These are phyloP conservation scores for Candida labiduridarum DNA, from an alignment of 1,139 yeast genomes.

Conservation along the genomic window DNA sequence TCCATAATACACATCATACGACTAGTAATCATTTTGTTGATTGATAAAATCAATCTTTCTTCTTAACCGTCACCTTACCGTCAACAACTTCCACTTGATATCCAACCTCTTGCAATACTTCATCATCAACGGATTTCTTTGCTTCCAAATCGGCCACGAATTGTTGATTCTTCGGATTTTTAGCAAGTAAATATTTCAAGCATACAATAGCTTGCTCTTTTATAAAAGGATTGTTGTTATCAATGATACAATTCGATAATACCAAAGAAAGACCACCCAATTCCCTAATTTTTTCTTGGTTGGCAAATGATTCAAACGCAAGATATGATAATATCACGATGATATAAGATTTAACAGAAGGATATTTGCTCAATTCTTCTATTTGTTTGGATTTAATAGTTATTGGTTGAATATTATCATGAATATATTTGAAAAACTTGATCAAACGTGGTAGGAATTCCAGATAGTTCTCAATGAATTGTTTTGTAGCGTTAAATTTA, in stretches of 20 bases:
- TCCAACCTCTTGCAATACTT: slow-evolving; percentile 41
- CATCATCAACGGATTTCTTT: slow-evolving; percentile 32
- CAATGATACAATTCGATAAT: slow-evolving; percentile 81
- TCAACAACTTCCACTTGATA: slow-evolving; percentile 40
- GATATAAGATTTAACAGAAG: slow-evolving; percentile 60
- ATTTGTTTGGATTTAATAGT: slow-evolving; percentile 34
- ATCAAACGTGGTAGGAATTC: slow-evolving; percentile 49
- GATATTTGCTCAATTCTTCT: slow-evolving; percentile 46
- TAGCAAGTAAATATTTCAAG: slow-evolving; percentile 63
- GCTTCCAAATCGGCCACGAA: slow-evolving; percentile 62
- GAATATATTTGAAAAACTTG: slow-evolving; percentile 48
- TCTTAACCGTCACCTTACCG: slow-evolving; percentile 35
- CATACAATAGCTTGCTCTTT: slow-evolving; percentile 85
- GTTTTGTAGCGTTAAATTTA: slow-evolving; percentile 54
- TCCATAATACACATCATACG: background rate
- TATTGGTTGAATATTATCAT: slow-evolving; percentile 43
- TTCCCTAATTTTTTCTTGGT: slow-evolving; percentile 70
- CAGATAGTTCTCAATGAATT: slow-evolving; percentile 45
- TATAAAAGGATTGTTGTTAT: slow-evolving; percentile 84
- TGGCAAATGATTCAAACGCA: slow-evolving; percentile 48
- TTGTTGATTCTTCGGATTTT: slow-evolving; percentile 69
- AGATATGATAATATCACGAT: slow-evolving; percentile 64
- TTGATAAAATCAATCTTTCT: slow-evolving; percentile 5
- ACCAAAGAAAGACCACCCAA: slow-evolving; percentile 71
- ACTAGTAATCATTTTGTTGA: background rate